Conservation (phyloP, 768 basidiomycete species). For the Russula abietina region DNA sequence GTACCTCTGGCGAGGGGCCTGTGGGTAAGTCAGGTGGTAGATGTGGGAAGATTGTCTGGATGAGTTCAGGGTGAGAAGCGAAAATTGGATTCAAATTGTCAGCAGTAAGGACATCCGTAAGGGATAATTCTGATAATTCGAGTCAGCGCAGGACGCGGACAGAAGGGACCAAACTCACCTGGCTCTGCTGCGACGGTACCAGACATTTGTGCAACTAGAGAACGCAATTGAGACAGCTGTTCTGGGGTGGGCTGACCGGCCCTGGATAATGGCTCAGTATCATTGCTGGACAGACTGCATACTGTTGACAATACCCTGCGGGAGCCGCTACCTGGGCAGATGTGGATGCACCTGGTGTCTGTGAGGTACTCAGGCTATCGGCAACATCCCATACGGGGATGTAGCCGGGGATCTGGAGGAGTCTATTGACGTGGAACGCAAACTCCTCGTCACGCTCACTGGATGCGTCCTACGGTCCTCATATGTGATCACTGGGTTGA, state of each 20-base stretch:
- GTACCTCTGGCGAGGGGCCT: slow-evolving; percentile 59
- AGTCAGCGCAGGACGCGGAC: slow-evolving; percentile 11
- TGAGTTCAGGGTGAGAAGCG: slow-evolving; percentile 58
- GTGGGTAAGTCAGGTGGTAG: slow-evolving; percentile 72
- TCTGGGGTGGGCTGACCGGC: slow-evolving; percentile 43
- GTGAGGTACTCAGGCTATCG: slow-evolving; percentile 28
- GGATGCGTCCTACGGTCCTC: slow-evolving; percentile 52
- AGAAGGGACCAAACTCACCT: slow-evolving; percentile 30
- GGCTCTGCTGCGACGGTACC: slow-evolving; percentile 33
- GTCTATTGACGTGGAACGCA: slow-evolving; percentile 60
- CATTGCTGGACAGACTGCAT: background rate
- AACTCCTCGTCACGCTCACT: slow-evolving; percentile 66
- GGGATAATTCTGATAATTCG: slow-evolving; percentile 47
- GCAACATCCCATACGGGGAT: slow-evolving; percentile 50
- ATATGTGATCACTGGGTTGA: background rate
- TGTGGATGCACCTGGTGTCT: slow-evolving; percentile 41
- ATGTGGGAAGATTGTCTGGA: slow-evolving; percentile 68
- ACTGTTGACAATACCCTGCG: slow-evolving; percentile 10
- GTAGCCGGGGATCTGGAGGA: slow-evolving; percentile 61
- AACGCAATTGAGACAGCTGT: slow-evolving; percentile 56
- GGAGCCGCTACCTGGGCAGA: slow-evolving; percentile 33
- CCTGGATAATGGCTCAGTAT: slow-evolving; percentile 8
- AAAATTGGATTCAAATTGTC: slow-evolving; percentile 69
- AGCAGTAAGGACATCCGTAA: slow-evolving; percentile 72
- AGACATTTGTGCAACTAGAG: slow-evolving; percentile 41